A percentile compares a stretch with the other conserved stretches of the same genome.
Conservation (phyloP, 2,329 filamentous ascomycete genomes). For the Botrytis galanthina region DNA sequence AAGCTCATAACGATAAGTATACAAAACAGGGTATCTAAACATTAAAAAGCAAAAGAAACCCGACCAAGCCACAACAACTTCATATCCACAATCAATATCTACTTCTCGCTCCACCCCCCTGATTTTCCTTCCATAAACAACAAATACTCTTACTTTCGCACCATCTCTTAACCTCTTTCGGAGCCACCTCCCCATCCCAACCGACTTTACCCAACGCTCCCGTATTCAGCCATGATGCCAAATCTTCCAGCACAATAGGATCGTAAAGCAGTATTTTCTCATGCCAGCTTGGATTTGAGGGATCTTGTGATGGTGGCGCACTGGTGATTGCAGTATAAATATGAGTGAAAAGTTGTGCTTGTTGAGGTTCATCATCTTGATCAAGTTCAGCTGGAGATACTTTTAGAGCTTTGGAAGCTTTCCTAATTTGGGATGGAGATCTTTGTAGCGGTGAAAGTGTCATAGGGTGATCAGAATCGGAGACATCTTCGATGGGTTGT, state of each 20-base stretch:
- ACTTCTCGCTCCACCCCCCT: slow-evolving; percentile 33
- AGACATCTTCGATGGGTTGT: slow-evolving; percentile 46
- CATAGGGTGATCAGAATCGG: slow-evolving; percentile 46
- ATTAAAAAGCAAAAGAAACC: background rate
- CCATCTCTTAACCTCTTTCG: slow-evolving; percentile 77
- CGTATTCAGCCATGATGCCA: slow-evolving; percentile 78
- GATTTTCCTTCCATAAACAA: slow-evolving; percentile 62
- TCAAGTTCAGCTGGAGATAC: slow-evolving; percentile 19
- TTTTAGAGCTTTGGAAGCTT: slow-evolving; percentile 25
- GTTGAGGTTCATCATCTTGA: slow-evolving; percentile 37
- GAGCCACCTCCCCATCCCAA: slow-evolving; percentile 62
- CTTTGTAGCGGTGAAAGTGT: slow-evolving; percentile 35
- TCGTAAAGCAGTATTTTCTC: slow-evolving; percentile 95
- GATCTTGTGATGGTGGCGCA: slow-evolving; percentile 50
- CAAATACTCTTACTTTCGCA: slow-evolving; percentile 85
- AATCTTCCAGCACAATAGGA: slow-evolving; percentile 81
- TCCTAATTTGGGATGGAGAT: slow-evolving; percentile 24
- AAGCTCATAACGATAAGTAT: background rate
- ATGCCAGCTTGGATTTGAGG: slow-evolving; percentile 67
- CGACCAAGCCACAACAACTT: background rate
- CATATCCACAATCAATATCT: slow-evolving; percentile 28
- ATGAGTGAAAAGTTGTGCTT: slow-evolving; percentile 48
- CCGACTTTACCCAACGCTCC: slow-evolving; percentile 62
- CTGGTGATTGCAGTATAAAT: slow-evolving; percentile 56
- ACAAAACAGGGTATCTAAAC: slow-evolving; percentile 1